Conservation (phyloP, 1,284 basidiomycete genomes). For the Crocinoboletus sp. region DNA sequence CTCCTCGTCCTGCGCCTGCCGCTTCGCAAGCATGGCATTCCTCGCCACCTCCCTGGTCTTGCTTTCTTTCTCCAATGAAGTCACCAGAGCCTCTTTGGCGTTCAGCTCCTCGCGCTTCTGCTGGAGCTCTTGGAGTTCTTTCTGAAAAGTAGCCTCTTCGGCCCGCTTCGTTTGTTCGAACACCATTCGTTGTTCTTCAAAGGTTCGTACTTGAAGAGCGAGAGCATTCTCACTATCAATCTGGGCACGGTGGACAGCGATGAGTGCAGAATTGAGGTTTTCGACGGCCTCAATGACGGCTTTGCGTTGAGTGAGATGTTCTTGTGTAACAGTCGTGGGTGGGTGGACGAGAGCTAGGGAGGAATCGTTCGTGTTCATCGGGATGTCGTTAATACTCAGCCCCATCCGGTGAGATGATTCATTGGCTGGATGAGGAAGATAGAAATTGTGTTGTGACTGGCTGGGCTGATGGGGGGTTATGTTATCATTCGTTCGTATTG, state of each 20-base stretch:
- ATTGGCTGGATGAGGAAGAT: constrained; percentile 6
- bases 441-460: constrained; percentile 1
- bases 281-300: constrained; percentile 14
- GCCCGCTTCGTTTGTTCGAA: constrained; percentile 21
- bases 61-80: constrained; percentile 22
- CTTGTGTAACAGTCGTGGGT: constrained; percentile 6
- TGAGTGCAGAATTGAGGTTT: constrained; percentile 8
- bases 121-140: constrained; percentile 11
- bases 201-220: constrained; percentile 1
- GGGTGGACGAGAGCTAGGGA: not conserved
- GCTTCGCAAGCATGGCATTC: constrained; percentile 13
- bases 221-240: constrained; percentile 18
- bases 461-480: not conserved
- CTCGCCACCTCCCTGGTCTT: constrained; percentile 27
- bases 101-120: constrained; percentile 18
- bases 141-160: constrained; percentile 8
- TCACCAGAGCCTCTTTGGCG: constrained; percentile 18
- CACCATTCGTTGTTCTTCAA: constrained; percentile 17
- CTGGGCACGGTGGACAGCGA: constrained; percentile 13
- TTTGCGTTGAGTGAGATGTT: constrained; percentile 12
- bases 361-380: not conserved
- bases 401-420: not conserved
- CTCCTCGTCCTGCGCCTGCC: constrained; percentile 28
- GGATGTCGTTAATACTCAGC: not conserved
- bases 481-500: not conserved